Base-by-base conservation (phyloP, 768 basidiomycete species). In the Boletus sp. region DNA sequence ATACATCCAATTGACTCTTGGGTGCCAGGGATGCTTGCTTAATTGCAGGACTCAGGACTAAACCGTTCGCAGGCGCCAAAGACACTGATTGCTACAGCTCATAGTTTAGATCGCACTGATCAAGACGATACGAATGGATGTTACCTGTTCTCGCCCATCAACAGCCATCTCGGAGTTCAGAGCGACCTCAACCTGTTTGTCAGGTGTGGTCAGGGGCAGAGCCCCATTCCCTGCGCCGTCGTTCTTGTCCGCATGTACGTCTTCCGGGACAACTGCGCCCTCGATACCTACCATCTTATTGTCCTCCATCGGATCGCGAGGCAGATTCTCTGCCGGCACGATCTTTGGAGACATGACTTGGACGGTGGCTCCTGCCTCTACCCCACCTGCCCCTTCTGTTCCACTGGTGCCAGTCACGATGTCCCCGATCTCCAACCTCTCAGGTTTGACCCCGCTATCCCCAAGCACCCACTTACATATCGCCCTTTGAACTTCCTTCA, bases 401-500 rank as follows among this genome's bases (percentile, higher is more conserved):
- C 35, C 49, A 34, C 39, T 23, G 13, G 10, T 38, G 41, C 7
- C 27, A 2, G 11, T 27, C 10, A 25, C 29, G n/a, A 40, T 30
- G 25, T 41, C 40, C 27, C 19, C 58, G 7, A 1, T 11, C 4
- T 55, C 62, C 49, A 56, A 29, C 51, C 27, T 44, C 50, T 58
- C 30, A n/a, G 62, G 53, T 23, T 27, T 56, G 19, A 53, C 35
- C 19, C 60, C 55, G 17, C 14, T 55, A 15, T 56, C 55, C 6
- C 61, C 65, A 38, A 70, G 59, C 23, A 66, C 61, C 69, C 69
- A 70, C 46, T 47, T 23, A 48, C 61, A 66, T 43, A 72, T 60
- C 9, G 41, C 62, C 45, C 58, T 66, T 45, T 72, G 72, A 15
- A 79, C 62, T 29, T 71, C 66, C 42, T 70, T 73, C 19, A 77